Evolutionary conservation across 2,329 filamentous ascomycete species (phyloP), one percentile per base, ranked within the genome.

Genomic region (Fusarium tjaetaba): DNA sequence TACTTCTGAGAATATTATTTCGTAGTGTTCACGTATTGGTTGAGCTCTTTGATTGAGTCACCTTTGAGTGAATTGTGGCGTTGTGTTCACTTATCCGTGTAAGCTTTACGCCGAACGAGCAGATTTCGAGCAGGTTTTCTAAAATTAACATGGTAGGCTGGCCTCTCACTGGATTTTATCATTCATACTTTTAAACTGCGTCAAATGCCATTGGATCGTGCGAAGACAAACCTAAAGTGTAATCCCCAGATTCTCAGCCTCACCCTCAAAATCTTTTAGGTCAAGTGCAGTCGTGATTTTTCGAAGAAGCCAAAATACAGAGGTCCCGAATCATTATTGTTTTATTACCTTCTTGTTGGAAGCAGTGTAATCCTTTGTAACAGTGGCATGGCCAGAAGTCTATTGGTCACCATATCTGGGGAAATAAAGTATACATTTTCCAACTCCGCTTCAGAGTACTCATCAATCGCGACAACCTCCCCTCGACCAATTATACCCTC

Each of bases 231-330:
- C 11, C 3, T 2, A 20, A 52, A 26, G 18, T 20, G 20, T 36
- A 20, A 20, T 52, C 49, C 30, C 6, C 6, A 13, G 15, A 8
- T 13, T 34, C 22, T 34, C 22, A 24, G 15, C 30, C 16, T 34
- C 15, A 10, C 4, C 15, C 11, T 32, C 46, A 32, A 32, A 16
- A 20, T 10, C 28, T 22, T 32, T 16, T 14, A 13, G 15, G 2
- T 14, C 11, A 24, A 5, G 15, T 32, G 7, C 11, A 32, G 7
- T 32, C 11, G 5, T 20, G 22, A 18, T 5, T 4, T 14, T 34
- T 34, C 6, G 8, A 24, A 5, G 4, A 24, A n/a, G 1, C 1
- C 7, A 10, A 5, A 34, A 14, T 3, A 14, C 0, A 1, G n/a
- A 34, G n/a, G 13, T 4, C 16, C 34, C 6, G 6, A 20, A 4